Conservation (phyloP, 2,329 filamentous ascomycete species). For the Massarina eburnea region DNA sequence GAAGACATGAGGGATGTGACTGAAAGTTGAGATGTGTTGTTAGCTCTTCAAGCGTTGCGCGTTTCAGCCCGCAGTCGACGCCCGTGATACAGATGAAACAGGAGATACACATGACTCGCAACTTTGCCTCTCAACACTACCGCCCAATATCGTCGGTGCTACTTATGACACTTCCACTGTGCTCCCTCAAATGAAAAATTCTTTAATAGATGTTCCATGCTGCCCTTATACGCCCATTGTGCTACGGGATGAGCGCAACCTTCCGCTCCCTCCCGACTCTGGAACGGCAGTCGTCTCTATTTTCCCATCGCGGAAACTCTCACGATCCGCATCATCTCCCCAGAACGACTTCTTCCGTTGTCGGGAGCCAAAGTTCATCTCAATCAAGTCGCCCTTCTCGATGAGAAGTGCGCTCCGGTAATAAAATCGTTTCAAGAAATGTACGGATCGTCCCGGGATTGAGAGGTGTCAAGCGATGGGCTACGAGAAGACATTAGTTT, state of each 20-base stretch:
- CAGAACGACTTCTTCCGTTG: slow-evolving; percentile 8
- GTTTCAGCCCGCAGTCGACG: too few relatives aligned
- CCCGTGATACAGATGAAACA: too few relatives aligned
- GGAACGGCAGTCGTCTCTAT: slow-evolving; percentile 7
- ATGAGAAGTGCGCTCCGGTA: slow-evolving; percentile 19
- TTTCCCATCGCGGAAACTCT: slow-evolving; percentile 6
- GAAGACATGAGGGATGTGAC: too few relatives aligned
- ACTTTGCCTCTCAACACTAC: too few relatives aligned
- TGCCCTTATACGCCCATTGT: too few relatives aligned
- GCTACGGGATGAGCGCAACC: slow-evolving; percentile 1
- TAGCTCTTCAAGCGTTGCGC: too few relatives aligned
- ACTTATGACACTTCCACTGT: too few relatives aligned
- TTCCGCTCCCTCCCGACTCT: slow-evolving; percentile 9
- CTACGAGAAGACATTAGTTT: slow-evolving; percentile 41
- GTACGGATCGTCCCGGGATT: background rate
- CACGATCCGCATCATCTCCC: slow-evolving; percentile 37
- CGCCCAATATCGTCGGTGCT: too few relatives aligned
- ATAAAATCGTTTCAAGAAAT: background rate
- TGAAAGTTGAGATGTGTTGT: too few relatives aligned
- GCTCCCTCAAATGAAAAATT: too few relatives aligned
- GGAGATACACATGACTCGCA: too few relatives aligned
- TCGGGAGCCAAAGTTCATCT: slow-evolving; percentile 1
- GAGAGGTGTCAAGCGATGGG: background rate
- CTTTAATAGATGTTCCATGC: too few relatives aligned
- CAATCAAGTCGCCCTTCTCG: slow-evolving; percentile 16